Evolutionary conservation across 768 basidiomycete species (phyloP), one percentile per base, ranked within the genome.

Genomic region (Boletus sensibilis): DNA sequence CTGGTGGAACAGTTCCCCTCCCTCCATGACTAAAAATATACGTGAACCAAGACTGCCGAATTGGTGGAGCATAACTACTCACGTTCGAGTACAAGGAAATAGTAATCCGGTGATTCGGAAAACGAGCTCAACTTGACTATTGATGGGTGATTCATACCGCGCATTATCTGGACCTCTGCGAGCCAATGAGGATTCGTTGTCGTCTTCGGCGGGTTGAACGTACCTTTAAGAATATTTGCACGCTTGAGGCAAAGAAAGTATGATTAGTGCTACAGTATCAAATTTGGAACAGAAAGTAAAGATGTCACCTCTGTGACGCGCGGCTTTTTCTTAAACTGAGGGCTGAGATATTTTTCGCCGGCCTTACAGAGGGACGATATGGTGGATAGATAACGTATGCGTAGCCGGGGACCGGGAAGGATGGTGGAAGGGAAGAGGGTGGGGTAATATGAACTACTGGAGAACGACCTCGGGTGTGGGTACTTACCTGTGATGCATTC

Each of bases 151-250:
- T 89, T 86, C 50, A 85, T 90, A 16, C 92, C 92, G 35, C 95
- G 90, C 96, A 99, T 99, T 68, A 99, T 98, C 74, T 97, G 94
- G 13, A 99, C 97, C 86, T 99, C 97, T 93, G 70, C 7, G 56
- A 46, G 52, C 35, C 11, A 35, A 38, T 60, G 14, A 53, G 48
- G 14, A 52, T 58, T 50, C 37, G 55, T 42, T 23, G 8, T 33
- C 20, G 11, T 27, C 5, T 46, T n/a, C 4, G 11, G 14, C 25
- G 21, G 8, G 33, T 23, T 38, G 25, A 51, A 46, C 33, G 46
- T 53, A 85, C 91, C 91, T 83, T 99, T 99, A 65, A 98, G 83
- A 60, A 98, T 97, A 72, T 98, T 98, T 59, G 96, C 86, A 59
- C 97, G 92, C 97, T 99, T 56, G 23, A 49, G 37, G 8, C 56